Evolutionary conservation across 139 green algal species (phyloP), one percentile per base, ranked within the genome.

Genomic region (Asterochloris erici): DNA sequence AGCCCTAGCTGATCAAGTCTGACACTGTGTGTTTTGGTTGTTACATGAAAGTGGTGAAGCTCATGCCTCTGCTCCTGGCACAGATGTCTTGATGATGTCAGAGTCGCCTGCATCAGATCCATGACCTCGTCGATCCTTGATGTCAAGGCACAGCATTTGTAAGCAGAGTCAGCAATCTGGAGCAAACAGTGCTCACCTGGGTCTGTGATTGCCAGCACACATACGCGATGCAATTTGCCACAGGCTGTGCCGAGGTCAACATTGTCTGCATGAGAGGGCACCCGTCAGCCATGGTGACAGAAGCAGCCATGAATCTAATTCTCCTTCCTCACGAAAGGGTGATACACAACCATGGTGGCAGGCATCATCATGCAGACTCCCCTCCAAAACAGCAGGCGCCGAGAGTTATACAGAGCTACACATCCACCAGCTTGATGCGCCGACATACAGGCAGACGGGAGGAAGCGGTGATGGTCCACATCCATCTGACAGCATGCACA

Each of bases 201-300:
- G 90, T 99, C 97, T 29, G 97, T 98, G 91, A 99, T 98, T 85
- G 94, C 94, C 73, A 99, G 87, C 63, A 95, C 91, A 47, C 85
- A 92, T 24, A 99, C 96, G 27, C 96, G 87, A 94, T 97, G 98
- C 83, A 96, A 93, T 90, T 98, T 98, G 83, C 97, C 97, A 86
- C 97, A 99, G 17, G 97, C 94, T 61, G 97, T 99, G 73, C 97
- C 97, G 78, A 99, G 91, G 82, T 99, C 97, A 16, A 98, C 94
- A 90, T 99, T 99, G 95, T 98, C 90, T 94, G 87, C 84, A 85
- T 12, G 38, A 54, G 38, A 6, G 38, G 38, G 38, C 38, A 54
- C 6, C 38, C 2, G 38, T 54, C 38, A 54, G 38, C 38, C 38
- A 2, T 54, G 38, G 38, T 54, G 6, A 6, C 38, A 54, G 6